phyloP scores from a whole-genome alignment of 1,284 basidiomycete genomes.

The Trichosporon sp. region DNA sequence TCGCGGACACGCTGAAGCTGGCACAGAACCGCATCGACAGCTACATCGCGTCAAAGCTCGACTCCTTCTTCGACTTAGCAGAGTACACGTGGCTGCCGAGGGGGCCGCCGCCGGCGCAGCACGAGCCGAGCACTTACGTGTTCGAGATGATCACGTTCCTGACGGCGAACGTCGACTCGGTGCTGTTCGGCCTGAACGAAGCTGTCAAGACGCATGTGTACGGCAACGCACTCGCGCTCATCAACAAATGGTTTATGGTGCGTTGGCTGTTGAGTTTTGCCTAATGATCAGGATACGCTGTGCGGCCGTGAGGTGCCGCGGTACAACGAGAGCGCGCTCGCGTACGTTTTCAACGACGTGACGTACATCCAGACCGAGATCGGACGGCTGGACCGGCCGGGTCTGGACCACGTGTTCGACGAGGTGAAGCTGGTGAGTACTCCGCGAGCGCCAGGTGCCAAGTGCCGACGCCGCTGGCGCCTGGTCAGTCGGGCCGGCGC shows the following conservation, averaged over 20 bases:
- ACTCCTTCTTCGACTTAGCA: constrained; percentile 89
- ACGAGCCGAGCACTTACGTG: constrained; percentile 79
- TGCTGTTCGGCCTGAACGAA: constrained; percentile 69
- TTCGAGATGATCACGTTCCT: constrained; percentile 95
- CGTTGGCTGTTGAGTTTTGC: constrained; percentile 9
- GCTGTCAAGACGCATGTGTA: constrained; percentile 84
- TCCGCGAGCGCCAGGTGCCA: not conserved
- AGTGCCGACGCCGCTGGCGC: no score
- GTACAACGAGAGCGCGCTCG: constrained; percentile 83
- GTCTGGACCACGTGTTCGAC: constrained; percentile 68
- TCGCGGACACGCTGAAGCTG: constrained; percentile 63
- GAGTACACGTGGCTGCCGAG: constrained; percentile 89
- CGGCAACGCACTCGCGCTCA: constrained; percentile 74
- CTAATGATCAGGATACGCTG: constrained; percentile 34
- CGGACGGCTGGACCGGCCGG: constrained; percentile 63
- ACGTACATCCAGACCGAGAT: constrained; percentile 80
- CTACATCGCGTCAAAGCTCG: constrained; percentile 87
- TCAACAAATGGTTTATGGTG: constrained; percentile 79
- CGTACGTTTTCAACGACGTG: constrained; percentile 75
- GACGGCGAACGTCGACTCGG: constrained; percentile 89
- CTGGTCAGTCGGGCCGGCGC: no score
- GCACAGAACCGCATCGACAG: constrained; percentile 74
- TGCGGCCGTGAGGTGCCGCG: constrained; percentile 59
- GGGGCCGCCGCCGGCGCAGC: constrained; percentile 38
- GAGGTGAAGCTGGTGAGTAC: constrained; percentile 74